Base-by-base conservation (phyloP, 2,329 filamentous ascomycete genomes). In the Emmonsia crescens region DNA sequence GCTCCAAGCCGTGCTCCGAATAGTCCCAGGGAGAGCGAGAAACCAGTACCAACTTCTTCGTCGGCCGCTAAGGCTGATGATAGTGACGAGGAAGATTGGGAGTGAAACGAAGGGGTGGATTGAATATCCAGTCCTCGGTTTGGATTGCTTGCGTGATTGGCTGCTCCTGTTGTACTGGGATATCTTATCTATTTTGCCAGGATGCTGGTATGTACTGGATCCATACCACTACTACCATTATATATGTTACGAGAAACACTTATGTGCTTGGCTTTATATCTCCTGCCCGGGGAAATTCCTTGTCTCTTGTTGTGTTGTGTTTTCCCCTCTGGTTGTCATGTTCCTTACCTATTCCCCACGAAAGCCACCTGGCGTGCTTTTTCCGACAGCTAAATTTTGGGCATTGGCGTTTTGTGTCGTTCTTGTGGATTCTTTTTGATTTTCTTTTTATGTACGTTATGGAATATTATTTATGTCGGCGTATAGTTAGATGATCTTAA, bases 61-160 rank as follows among this genome's bases (percentile, higher is more conserved):
- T 71, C 73, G 4, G 70, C 73, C 46, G 67, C 69, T 19, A 76
- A 77, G 60, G 73, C 69, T 3, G 80, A 81, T 60, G 85, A 89
- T 64, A 87, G 84, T 66, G 87, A 89, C 62, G 87, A 87, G 69
- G 84, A 89, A 68, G 89, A 91, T 70, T 91, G 88, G 87, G 88
- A 91, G 76, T 91, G 80, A 74, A 27, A 44, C 16, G 14, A 21
- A 54, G 3, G 8, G 16, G 31, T 33, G 21, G 9, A 19, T 48
- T 12, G 21, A 46, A n/a, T 48, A 48, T 10, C 6, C 16, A 29
- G 6, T 31, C 27, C 29, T 52, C 6, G 27, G 29, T 31, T 33
- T 33, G 14, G 29, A 31, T 52, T 31, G 49, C 29, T 19, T 19
- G 16, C 4, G 12, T 27, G 46, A 16, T 27, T 48, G 21, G 6